Evolutionary conservation across 208 protist genomes (phyloP).

Genomic region (Crithidia fasciculata): DNA sequence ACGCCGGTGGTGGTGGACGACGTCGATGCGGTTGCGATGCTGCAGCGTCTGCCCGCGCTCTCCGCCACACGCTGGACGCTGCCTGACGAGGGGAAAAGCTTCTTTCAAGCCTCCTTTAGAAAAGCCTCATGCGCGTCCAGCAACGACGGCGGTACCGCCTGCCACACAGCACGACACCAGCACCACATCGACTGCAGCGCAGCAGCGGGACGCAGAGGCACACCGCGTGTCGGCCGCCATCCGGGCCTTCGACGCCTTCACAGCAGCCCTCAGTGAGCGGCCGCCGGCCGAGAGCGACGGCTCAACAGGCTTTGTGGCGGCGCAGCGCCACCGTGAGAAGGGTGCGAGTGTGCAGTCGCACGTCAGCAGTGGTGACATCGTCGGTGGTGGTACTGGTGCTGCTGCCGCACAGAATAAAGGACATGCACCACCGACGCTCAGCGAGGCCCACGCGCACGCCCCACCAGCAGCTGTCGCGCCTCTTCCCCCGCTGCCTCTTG

Average conservation of each 20-base stretch:
- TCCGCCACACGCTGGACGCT: slow-evolving; percentile 25
- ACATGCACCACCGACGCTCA: no score
- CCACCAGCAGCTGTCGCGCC: no score
- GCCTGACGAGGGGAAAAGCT: neutral
- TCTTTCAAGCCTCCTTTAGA: neutral
- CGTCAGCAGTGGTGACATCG: no score
- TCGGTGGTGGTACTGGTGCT: no score
- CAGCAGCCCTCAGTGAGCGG: slow-evolving; percentile 18
- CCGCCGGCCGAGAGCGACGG: neutral
- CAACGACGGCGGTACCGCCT: neutral
- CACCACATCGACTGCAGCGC: neutral
- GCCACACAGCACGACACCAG: neutral
- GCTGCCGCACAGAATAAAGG: no score
- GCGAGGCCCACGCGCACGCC: no score
- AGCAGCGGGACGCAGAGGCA: slow-evolving; percentile 12
- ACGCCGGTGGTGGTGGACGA: neutral
- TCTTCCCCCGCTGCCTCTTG: no score
- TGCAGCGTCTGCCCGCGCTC: slow-evolving; percentile 44
- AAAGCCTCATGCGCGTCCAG: no score
- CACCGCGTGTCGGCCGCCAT: slow-evolving; percentile 36
- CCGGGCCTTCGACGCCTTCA: slow-evolving; percentile 40
- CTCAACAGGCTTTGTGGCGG: neutral
- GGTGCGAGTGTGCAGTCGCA: no score
- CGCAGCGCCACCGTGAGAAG: neutral
- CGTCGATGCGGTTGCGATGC: slow-evolving; percentile 51